Evolutionary conservation across 768 basidiomycete species (phyloP).

Genomic region (Lyophyllum decastes): DNA sequence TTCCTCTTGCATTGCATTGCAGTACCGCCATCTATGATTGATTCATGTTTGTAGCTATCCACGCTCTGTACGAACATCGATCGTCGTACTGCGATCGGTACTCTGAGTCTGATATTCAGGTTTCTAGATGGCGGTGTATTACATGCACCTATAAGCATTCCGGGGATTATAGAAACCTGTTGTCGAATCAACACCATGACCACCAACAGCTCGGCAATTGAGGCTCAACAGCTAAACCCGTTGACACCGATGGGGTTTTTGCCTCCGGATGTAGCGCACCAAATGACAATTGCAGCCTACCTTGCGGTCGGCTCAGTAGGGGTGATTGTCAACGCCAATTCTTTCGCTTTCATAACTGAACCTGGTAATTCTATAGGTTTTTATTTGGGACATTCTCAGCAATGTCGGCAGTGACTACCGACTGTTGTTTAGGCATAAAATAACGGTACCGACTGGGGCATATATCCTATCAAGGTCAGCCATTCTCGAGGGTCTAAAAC

Average conservation of each 20-base stretch:
- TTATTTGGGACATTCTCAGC: constrained; percentile 33
- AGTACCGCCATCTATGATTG: too few relatives aligned
- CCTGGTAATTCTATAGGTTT: constrained; percentile 19
- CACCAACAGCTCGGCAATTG: constrained; percentile 15
- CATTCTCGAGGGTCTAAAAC: background rate
- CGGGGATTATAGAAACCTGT: too few relatives aligned
- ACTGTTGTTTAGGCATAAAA: constrained; percentile 18
- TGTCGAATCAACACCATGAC: too few relatives aligned
- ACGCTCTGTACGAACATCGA: too few relatives aligned
- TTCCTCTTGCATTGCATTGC: too few relatives aligned
- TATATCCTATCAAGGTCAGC: constrained; percentile 37
- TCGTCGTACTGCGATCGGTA: too few relatives aligned
- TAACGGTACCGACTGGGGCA: constrained; percentile 19
- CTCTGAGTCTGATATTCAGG: too few relatives aligned
- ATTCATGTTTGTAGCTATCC: too few relatives aligned
- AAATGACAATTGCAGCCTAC: constrained; percentile 27
- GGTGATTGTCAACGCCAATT: constrained; percentile 5
- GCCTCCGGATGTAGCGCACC: constrained; percentile 23
- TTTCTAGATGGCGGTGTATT: too few relatives aligned
- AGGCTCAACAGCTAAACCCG: constrained; percentile 24
- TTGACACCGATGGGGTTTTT: constrained; percentile 32
- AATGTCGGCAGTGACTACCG: constrained; percentile 26
- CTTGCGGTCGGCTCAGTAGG: constrained; percentile 23
- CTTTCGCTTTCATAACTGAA: background rate
- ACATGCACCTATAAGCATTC: too few relatives aligned